Base-by-base conservation (phyloP, 148 eudicot species). In the Chenopodium suecicum region DNA sequence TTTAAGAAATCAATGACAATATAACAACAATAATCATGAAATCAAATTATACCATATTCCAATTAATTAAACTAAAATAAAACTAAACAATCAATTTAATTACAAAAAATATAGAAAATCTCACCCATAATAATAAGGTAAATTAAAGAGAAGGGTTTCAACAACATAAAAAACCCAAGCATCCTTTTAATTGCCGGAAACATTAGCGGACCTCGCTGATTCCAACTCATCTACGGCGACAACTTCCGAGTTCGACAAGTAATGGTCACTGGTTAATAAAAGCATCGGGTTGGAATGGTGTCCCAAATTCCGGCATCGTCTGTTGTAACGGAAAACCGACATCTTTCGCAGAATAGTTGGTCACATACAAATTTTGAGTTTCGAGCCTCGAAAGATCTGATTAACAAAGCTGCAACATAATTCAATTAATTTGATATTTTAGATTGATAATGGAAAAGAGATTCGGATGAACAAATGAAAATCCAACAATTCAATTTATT, bases 301-400 rank as follows among this genome's bases (percentile, higher is more conserved):
- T 27, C 13, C 97, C 97, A 93, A 7, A 5, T 1, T 0, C 89
- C 89, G 79, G 91, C 92, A 79, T 89, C 89, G 48, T 93, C 90
- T 1, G 97, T 89, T 83, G 93, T 97, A 37, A 93, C 89, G 25
- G 94, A 75, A 82, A 83, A 93, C 29, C 89, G 85, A 97, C 98
- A 94, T 89, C 94, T 90, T 25, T 87, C 90, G 85, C 95, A 94
- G 88, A 79, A 89, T 69, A 81, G 12, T 1, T 60, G 14, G 66
- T 89, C 84, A 67, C 32, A 31, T 31, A 31, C 32, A 31, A 31
- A 31, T 31, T 31, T 31, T 31, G 32, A 31, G 32, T 31, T 31
- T 31, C 32, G 32, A 31, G 32, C 32, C 32, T 29, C 31, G 31
- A 29, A 29, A 29, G 31, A 29, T 29, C 31, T 1, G 31, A 29